Percentiles rank a stretch among this genome's conserved stretches.
These are phyloP conservation scores for Botrytis pseudocinerea DNA, from an alignment of 2,329 filamentous ascomycete genomes.

Conservation along the genomic window DNA sequence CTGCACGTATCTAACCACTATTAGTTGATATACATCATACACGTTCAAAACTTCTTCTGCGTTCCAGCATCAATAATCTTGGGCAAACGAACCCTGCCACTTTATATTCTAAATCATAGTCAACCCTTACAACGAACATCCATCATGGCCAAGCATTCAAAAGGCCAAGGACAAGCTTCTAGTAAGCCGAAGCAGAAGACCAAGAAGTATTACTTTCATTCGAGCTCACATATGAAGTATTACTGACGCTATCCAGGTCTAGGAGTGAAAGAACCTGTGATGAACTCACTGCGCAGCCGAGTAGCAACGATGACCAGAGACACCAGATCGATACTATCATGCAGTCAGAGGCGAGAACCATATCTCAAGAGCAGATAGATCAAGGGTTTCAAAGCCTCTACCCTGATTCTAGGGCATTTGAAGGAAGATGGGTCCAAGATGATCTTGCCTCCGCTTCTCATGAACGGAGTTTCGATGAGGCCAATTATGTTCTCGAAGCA, in stretches of 20 bases:
- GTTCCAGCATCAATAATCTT: too few relatives aligned
- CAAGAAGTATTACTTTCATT: background rate
- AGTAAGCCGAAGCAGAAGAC: background rate
- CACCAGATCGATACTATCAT: background rate
- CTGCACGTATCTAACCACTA: background rate
- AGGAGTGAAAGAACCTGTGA: background rate
- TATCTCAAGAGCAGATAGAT: background rate
- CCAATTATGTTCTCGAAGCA: background rate
- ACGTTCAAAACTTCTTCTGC: background rate
- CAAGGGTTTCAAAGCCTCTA: background rate
- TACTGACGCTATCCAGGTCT: background rate
- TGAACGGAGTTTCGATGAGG: background rate
- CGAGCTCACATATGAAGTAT: background rate
- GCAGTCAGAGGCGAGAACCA: background rate
- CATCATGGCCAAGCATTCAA: background rate
- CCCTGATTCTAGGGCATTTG: background rate
- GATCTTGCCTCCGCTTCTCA: background rate
- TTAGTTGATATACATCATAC: background rate
- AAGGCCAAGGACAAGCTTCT: background rate
- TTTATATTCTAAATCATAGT: background rate
- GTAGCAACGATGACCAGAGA: background rate
- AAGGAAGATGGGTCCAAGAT: background rate
- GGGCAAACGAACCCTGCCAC: background rate
- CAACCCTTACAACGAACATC: background rate
- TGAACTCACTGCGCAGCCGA: background rate